Conservation (phyloP, 208 protist genomes). For the Porcisia deanei region DNA sequence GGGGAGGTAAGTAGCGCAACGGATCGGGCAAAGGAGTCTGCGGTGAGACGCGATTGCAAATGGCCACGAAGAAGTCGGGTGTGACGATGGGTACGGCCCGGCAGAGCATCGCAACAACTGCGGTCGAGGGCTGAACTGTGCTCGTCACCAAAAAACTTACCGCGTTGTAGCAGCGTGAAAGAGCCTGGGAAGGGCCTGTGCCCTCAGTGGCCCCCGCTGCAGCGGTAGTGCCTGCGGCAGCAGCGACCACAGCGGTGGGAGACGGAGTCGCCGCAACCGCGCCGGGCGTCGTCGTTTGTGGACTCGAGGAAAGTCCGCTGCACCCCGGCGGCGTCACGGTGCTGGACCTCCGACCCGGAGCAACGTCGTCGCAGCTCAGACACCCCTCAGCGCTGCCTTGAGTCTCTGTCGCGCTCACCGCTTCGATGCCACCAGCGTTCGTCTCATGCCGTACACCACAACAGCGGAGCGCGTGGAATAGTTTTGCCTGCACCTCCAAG, state of each 20-base stretch:
- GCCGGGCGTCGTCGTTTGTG: constrained; percentile 22
- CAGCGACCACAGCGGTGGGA: background rate
- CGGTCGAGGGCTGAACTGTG: constrained; percentile 48
- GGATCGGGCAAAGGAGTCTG: constrained; percentile 56
- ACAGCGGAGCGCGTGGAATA: constrained; percentile 42
- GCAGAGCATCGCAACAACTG: constrained; percentile 63
- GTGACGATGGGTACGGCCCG: constrained; percentile 58
- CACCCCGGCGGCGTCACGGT: background rate
- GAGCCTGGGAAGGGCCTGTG: background rate
- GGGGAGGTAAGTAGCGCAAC: constrained; percentile 28
- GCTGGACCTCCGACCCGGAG: background rate
- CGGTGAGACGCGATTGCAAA: constrained; percentile 38
- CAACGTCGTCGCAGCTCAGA: background rate
- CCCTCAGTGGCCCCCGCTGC: background rate
- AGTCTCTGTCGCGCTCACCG: background rate
- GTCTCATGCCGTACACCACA: constrained; percentile 48
- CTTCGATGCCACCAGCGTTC: background rate
- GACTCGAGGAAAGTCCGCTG: constrained; percentile 15
- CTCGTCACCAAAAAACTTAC: constrained; percentile 35
- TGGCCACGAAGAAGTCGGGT: constrained; percentile 53
- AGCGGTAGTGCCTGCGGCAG: background rate
- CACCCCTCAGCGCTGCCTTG: background rate
- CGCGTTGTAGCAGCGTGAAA: constrained; percentile 21
- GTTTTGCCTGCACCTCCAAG: constrained; percentile 37
- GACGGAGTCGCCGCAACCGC: constrained; percentile 24